Evolutionary conservation across 345 rosid species (phyloP).

Genomic region (Isatis tinctoria): DNA sequence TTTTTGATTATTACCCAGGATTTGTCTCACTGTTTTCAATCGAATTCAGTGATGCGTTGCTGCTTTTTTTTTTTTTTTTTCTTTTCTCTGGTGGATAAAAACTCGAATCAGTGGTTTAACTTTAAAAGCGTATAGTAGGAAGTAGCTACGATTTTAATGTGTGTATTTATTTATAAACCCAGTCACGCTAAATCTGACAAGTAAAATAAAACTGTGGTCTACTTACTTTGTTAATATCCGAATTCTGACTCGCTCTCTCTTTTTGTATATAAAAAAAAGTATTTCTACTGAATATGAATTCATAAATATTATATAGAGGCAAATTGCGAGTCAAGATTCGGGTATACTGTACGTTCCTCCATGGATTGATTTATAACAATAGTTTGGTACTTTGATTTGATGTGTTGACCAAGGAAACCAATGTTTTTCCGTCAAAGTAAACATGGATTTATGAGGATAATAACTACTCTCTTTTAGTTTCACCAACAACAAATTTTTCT

Average conservation of each 20-base stretch:
- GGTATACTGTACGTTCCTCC: background rate
- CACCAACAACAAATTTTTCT: no score
- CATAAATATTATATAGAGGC: background rate
- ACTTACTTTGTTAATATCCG: background rate
- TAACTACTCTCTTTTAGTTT: background rate
- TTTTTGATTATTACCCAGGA: constrained; percentile 3
- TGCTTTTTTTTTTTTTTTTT: background rate
- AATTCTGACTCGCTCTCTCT: background rate
- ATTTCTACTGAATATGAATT: background rate
- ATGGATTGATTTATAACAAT: background rate
- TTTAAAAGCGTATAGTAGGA: background rate
- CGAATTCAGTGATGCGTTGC: constrained; percentile 3
- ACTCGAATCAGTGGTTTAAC: background rate
- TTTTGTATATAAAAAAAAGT: no score
- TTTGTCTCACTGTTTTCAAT: constrained; percentile 19
- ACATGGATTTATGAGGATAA: background rate
- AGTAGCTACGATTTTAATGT: constrained; percentile 3
- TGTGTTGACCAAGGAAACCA: constrained; percentile 15
- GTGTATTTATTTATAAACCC: background rate
- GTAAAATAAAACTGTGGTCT: background rate
- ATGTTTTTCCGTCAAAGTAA: background rate
- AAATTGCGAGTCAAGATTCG: constrained; percentile 9
- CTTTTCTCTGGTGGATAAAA: constrained; percentile 7
- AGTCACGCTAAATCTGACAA: constrained; percentile 20
- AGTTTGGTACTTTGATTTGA: constrained; percentile 17